Conservation (phyloP, 495 filamentous ascomycete species). For the Penicillium diatomitis region DNA sequence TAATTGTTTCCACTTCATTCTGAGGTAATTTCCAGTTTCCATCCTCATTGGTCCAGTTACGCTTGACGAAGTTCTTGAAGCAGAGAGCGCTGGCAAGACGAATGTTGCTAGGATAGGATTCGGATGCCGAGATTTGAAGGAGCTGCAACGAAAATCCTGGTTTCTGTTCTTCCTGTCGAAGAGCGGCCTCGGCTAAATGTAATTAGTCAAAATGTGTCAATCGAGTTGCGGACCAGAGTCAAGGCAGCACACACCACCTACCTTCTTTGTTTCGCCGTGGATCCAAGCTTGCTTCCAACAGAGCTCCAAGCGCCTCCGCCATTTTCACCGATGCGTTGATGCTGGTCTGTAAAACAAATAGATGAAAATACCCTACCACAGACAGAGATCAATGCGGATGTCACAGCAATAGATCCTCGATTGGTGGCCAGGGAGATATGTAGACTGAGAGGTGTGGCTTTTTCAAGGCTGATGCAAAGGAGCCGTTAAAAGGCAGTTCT, state of each 20-base stretch:
- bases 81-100: slow-evolving; percentile 85
- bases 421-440: no score
- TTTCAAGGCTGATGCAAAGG: slow-evolving; percentile 1
- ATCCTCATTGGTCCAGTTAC: slow-evolving; percentile 89
- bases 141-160: slow-evolving; percentile 80
- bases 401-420: no score
- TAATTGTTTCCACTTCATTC: slow-evolving; percentile 79
- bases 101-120: slow-evolving; percentile 57
- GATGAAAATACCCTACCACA: no score
- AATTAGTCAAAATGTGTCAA: no score
- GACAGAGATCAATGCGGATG: no score
- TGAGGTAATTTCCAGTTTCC: slow-evolving; percentile 76
- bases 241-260: slow-evolving; percentile 23
- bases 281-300: slow-evolving; percentile 82
- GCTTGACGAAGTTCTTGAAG: slow-evolving; percentile 96
- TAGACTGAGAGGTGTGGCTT: no score
- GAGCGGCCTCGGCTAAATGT: slow-evolving; percentile 61
- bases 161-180: slow-evolving; percentile 67
- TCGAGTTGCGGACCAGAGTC: no score
- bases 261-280: slow-evolving; percentile 81
- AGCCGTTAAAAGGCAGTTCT: slow-evolving; percentile 12
- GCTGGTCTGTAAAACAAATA: no score
- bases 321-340: slow-evolving; percentile 44
- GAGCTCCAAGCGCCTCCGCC: slow-evolving; percentile 61
- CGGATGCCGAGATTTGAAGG: slow-evolving; percentile 76